A percentile compares a stretch with the other conserved stretches of the same genome.
These are phyloP conservation scores for Alternaria sp. DNA, from an alignment of 2,329 filamentous ascomycete genomes.

Conservation along the genomic window DNA sequence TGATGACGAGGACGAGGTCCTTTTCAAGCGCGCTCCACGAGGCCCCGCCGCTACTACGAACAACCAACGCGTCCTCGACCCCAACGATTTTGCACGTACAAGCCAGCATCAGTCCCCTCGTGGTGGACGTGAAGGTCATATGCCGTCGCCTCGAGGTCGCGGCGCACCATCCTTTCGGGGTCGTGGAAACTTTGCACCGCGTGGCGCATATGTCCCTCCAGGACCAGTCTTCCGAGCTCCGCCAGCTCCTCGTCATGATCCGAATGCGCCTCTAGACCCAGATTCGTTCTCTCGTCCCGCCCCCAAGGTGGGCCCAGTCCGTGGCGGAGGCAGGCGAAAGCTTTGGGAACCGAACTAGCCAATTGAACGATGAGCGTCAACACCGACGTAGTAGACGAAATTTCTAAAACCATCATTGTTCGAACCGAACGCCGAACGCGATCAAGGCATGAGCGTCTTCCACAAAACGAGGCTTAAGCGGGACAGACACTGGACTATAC, in stretches of 20 bases:
- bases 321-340: constrained; percentile 46
- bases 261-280: constrained; percentile 51
- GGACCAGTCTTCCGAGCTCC: constrained; percentile 36
- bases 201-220: constrained; percentile 43
- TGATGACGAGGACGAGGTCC: constrained; percentile 51
- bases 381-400: constrained; percentile 12
- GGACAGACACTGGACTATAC: constrained; percentile 6
- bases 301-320: constrained; percentile 37
- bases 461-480: constrained; percentile 1
- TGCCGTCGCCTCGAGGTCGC: constrained; percentile 32
- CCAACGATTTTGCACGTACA: constrained; percentile 57
- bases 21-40: constrained; percentile 49
- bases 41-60: constrained; percentile 42
- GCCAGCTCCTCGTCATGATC: constrained; percentile 42
- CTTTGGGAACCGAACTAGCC: constrained; percentile 53
- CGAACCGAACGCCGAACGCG: constrained; percentile 4
- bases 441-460: constrained; percentile 5
- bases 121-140: constrained; percentile 42
- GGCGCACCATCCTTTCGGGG: constrained; percentile 35
- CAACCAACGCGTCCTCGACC: constrained; percentile 54
- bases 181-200: constrained; percentile 41
- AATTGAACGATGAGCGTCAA: constrained; percentile 14
- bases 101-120: constrained; percentile 41
- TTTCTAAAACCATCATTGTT: constrained; percentile 6
- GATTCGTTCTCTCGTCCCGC: constrained; percentile 50